Conservation (phyloP, 2,329 filamentous ascomycete species). For the Colletotrichum chlorophyti region DNA sequence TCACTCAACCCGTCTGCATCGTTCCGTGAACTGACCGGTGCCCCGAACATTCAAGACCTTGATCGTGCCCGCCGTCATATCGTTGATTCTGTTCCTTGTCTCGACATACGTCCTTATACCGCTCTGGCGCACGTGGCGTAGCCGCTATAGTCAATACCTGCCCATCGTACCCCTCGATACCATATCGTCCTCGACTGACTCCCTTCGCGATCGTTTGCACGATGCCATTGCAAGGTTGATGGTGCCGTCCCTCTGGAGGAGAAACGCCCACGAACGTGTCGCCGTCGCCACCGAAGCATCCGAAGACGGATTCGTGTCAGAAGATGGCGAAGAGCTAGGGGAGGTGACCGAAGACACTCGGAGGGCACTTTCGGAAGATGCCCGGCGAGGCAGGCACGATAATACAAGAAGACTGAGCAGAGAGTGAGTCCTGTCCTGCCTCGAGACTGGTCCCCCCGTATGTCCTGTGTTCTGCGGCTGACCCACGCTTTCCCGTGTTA, state of each 20-base stretch:
- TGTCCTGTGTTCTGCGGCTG: background rate
- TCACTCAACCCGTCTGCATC: constrained; percentile 32
- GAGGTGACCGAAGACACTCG: constrained; percentile 60
- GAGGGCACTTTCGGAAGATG: constrained; percentile 46
- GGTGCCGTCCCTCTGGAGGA: constrained; percentile 56
- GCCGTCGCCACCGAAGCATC: constrained; percentile 47
- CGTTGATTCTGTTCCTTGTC: constrained; percentile 71
- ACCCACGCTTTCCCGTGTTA: constrained; percentile 33
- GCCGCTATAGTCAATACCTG: constrained; percentile 77
- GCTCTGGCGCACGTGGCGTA: constrained; percentile 72
- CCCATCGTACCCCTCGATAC: constrained; percentile 73
- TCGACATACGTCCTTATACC: constrained; percentile 71
- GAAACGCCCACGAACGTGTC: constrained; percentile 47
- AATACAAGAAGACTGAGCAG: constrained; percentile 72
- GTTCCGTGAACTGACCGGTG: constrained; percentile 12
- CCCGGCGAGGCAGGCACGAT: constrained; percentile 48
- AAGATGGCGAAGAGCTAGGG: constrained; percentile 74
- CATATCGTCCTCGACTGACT: constrained; percentile 63
- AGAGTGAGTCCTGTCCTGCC: constrained; percentile 58
- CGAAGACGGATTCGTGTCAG: constrained; percentile 64
- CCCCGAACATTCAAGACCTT: constrained; percentile 60
- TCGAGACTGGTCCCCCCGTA: too few relatives aligned
- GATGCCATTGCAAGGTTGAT: constrained; percentile 46
- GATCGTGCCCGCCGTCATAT: constrained; percentile 73
- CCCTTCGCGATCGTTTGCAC: constrained; percentile 60